A percentile compares a stretch with the other conserved stretches of the same genome.
Evolutionary conservation across 805 yeast genomes (phyloP).

Genomic region (Starmerella powellii): DNA sequence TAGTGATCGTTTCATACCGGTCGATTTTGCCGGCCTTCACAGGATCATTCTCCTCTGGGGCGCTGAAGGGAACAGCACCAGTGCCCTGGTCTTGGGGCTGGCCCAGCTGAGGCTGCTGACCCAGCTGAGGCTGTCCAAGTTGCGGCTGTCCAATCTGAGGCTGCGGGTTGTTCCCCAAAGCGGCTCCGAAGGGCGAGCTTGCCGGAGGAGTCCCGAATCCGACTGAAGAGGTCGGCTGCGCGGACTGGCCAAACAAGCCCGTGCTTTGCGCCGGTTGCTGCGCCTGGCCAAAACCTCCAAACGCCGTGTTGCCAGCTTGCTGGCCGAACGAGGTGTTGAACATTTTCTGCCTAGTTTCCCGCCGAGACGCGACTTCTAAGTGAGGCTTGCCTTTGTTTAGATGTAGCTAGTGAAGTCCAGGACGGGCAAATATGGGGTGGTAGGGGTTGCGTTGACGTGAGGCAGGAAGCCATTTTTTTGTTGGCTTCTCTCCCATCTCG

Average conservation of each 20-base stretch:
- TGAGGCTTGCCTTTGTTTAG: too few relatives aligned
- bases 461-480: too few relatives aligned
- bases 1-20: slow-evolving; percentile 60
- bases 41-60: slow-evolving; percentile 51
- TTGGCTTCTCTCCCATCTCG: too few relatives aligned
- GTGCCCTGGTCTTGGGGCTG: slow-evolving; percentile 25
- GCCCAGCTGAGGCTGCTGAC: background rate
- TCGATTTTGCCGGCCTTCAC: slow-evolving; percentile 16
- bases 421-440: too few relatives aligned
- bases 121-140: too few relatives aligned
- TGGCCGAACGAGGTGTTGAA: too few relatives aligned
- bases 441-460: too few relatives aligned
- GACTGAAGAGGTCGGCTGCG: slow-evolving; percentile 26
- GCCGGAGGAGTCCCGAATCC: slow-evolving; percentile 31
- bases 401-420: too few relatives aligned
- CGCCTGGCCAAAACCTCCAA: slow-evolving; percentile 20
- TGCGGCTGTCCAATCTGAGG: slow-evolving; percentile 12
- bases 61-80: slow-evolving; percentile 43
- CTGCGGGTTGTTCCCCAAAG: slow-evolving; percentile 15
- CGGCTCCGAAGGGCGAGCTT: slow-evolving; percentile 18
- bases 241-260: slow-evolving; percentile 13
- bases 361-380: too few relatives aligned
- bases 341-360: background rate
- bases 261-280: slow-evolving; percentile 14
- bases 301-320: background rate